These are phyloP conservation scores for Lepidopterella palustris DNA, from an alignment of 495 filamentous ascomycete species.

Conservation along the genomic window DNA sequence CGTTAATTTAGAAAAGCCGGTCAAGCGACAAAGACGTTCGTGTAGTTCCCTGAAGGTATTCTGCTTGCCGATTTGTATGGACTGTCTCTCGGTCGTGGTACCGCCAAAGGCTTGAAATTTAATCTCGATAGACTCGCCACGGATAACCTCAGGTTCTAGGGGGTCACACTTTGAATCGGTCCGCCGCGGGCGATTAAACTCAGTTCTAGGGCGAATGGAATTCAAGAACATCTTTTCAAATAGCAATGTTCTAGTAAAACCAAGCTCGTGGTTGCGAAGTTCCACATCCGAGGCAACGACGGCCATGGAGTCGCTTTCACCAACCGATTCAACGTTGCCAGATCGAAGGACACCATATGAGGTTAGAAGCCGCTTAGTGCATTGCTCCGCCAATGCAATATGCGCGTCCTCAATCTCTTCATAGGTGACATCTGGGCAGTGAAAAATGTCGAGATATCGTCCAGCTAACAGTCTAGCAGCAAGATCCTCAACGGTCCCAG, in stretches of 20 bases:
- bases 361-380: conserved; percentile 57
- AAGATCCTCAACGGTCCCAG: conserved; percentile 59
- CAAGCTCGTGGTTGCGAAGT: conserved; percentile 5
- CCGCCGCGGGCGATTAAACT: conserved; percentile 18
- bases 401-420: conserved; percentile 63
- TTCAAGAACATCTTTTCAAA: conserved; percentile 23
- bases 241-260: conserved; percentile 20
- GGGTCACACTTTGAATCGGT: conserved; percentile 18
- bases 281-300: conserved; percentile 8
- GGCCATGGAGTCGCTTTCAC: conserved; percentile 12
- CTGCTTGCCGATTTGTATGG: conserved; percentile 55
- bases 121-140: conserved; percentile 47
- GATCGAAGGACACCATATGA: conserved; percentile 11
- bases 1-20: conserved; percentile 55
- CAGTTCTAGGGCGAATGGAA: conserved; percentile 13
- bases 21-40: conserved; percentile 55
- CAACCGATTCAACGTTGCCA: background rate
- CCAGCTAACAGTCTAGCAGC: conserved; percentile 66
- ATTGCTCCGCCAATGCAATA: conserved; percentile 67
- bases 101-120: conserved; percentile 70
- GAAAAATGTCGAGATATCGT: conserved; percentile 59
- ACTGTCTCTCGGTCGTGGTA: conserved; percentile 46
- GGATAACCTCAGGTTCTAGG: conserved; percentile 5
- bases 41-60: conserved; percentile 62
- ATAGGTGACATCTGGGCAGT: conserved; percentile 39